phyloP scores from a whole-genome alignment of 108 stramenopile genomes.

The Nitzschia sp. region DNA sequence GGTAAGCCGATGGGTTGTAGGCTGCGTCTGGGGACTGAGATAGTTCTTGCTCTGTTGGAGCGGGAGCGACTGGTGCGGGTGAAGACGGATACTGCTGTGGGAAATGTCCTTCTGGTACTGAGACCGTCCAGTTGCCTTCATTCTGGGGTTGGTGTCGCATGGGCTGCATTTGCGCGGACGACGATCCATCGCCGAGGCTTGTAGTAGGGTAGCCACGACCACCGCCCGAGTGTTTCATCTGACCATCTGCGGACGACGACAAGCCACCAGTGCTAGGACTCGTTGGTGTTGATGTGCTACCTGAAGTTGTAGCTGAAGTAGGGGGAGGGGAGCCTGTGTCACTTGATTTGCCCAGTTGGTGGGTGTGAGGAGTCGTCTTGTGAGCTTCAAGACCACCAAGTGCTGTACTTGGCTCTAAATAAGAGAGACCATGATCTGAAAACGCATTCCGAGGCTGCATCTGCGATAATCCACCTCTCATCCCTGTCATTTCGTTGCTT shows the following conservation, averaged over 20 bases:
- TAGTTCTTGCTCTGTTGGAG: not conserved
- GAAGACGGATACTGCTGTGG: slow-evolving; percentile 18
- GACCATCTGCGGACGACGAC: not conserved
- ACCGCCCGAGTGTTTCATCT: not conserved
- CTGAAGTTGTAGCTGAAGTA: slow-evolving; percentile 32
- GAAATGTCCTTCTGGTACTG: slow-evolving; percentile 7
- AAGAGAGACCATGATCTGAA: slow-evolving; percentile 16
- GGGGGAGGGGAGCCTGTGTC: slow-evolving; percentile 28
- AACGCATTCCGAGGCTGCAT: not conserved
- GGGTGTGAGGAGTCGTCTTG: not conserved
- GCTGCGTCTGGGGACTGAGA: not conserved
- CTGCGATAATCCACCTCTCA: not conserved
- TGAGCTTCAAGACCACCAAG: slow-evolving; percentile 2
- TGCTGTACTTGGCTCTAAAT: slow-evolving; percentile 18
- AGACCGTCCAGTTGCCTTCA: slow-evolving; percentile 7
- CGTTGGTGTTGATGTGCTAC: slow-evolving; percentile 35
- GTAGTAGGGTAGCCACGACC: not conserved
- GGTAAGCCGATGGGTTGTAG: slow-evolving; percentile 20
- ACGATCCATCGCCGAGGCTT: not conserved
- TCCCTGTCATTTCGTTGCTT: not conserved
- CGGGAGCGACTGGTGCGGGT: not conserved
- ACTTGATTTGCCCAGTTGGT: slow-evolving; percentile 5
- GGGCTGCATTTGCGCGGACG: not conserved
- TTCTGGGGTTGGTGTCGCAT: not conserved
- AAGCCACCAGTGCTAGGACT: slow-evolving; percentile 11